Conservation (phyloP, 2,329 filamentous ascomycete species). For the Colletotrichum scovillei region DNA sequence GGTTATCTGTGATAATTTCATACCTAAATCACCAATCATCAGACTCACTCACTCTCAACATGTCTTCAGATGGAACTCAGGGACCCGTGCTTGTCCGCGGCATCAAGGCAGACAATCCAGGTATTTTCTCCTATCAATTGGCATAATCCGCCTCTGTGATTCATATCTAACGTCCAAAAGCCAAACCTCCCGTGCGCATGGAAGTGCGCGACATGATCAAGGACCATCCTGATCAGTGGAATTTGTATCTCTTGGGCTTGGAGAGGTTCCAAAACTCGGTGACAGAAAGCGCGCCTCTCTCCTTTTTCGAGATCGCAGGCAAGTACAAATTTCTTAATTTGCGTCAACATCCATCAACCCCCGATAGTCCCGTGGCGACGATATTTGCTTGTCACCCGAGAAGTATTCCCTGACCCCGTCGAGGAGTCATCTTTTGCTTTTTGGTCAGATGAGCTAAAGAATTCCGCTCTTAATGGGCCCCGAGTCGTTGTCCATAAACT, state of each 20-base stretch:
- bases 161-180: background rate
- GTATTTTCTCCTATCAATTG: background rate
- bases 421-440: no score
- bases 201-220: slow-evolving; percentile 33
- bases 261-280: slow-evolving; percentile 31
- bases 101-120: slow-evolving; percentile 22
- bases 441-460: no score
- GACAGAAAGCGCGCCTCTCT: slow-evolving; percentile 12
- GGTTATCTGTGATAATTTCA: no score
- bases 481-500: no score
- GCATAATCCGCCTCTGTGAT: no score
- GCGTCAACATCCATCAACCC: no score
- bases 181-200: slow-evolving; percentile 21
- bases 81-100: slow-evolving; percentile 18
- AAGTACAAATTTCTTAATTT: background rate
- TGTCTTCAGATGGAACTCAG: slow-evolving; percentile 28
- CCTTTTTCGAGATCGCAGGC: slow-evolving; percentile 29
- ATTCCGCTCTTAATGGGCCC: no score
- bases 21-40: background rate
- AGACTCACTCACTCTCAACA: background rate
- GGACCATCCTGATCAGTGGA: slow-evolving; percentile 29
- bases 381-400: no score
- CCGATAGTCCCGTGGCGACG: no score
- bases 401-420: no score
- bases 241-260: slow-evolving; percentile 27